phyloP scores from a whole-genome alignment of 345 rosid species.

The Populus davidiana region DNA sequence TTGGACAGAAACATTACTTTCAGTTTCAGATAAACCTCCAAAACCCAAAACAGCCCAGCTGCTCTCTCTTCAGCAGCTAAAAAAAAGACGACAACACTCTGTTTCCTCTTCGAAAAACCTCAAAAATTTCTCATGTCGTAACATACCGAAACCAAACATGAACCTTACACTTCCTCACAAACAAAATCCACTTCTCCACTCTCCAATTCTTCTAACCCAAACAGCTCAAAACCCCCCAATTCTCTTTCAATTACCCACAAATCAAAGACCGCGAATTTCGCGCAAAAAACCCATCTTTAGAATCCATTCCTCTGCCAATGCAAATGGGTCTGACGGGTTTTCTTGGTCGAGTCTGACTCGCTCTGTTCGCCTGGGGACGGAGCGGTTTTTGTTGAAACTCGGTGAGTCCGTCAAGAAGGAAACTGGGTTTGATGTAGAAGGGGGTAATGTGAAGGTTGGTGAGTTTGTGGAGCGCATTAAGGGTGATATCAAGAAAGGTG shows the following conservation, averaged over 20 bases:
- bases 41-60: no score
- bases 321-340: conserved; percentile 46
- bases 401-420: conserved; percentile 64
- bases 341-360: conserved; percentile 53
- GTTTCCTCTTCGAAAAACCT: background rate
- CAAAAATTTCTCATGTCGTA: background rate
- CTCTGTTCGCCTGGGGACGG: conserved; percentile 48
- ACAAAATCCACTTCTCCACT: conserved; percentile 39
- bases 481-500: conserved; percentile 38
- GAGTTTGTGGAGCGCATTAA: conserved; percentile 41
- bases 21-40: no score
- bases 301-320: conserved; percentile 45
- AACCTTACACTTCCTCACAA: conserved; percentile 34
- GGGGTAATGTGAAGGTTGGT: conserved; percentile 37
- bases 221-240: conserved; percentile 20
- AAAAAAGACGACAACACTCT: background rate
- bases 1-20: no score
- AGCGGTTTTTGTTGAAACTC: conserved; percentile 52
- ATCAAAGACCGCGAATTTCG: conserved; percentile 29
- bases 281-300: conserved; percentile 34
- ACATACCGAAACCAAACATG: conserved; percentile 26
- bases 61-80: no score
- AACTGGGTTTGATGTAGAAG: conserved; percentile 60
- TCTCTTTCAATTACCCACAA: conserved; percentile 27
- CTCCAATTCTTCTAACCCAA: conserved; percentile 19